Base-by-base conservation (phyloP, 2,329 filamentous ascomycete genomes). In the Capronia americana region DNA sequence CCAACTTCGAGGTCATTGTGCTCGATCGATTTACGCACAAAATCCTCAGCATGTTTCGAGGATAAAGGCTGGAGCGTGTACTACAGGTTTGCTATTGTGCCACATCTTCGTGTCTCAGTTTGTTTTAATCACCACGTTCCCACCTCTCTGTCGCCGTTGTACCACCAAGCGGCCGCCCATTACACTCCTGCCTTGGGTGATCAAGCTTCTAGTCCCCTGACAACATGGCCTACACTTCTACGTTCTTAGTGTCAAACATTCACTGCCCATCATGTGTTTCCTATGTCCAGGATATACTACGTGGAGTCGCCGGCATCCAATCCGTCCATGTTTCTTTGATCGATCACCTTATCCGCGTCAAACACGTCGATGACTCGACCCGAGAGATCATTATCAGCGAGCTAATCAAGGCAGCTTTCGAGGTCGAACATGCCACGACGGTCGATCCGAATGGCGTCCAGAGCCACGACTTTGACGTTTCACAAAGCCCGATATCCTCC, bases 201-300 rank as follows among this genome's bases (percentile, higher is more conserved):
- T 50, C 26, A 20, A 58, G 14, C 23, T 11, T 23, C 28, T 20
- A 58, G n/a, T 28, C 30, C 32, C 20, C 32, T 41, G 48, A 34
- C 34, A 53, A 60, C 51, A 71, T 72, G 68, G 51, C 63, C 28
- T 60, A 59, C 57, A 75, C 75, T n/a, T 76, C 76, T 20, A 73
- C 77, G 24, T 77, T 83, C 32, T 78, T 82, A 63, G 79, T 82
- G 57, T 79, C 79, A 65, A 83, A 83, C 66, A 78, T 83, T 46
- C 81, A 83, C 71, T 83, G 81, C 70, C 74, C 80, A 17, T 83
- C 81, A 23, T 83, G 81, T 65, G 79, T 83, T 24, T 74, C 79
- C 54, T 80, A 82, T 70, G 77, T 81, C 55, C 77, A 77, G 38
- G 79, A 80, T 71, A 75, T 82, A n/a, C 73, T 83, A 1, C 55